These are phyloP conservation scores for Fragaria ananassa DNA, from an alignment of 306 rosid genomes.

Conservation along the genomic window DNA sequence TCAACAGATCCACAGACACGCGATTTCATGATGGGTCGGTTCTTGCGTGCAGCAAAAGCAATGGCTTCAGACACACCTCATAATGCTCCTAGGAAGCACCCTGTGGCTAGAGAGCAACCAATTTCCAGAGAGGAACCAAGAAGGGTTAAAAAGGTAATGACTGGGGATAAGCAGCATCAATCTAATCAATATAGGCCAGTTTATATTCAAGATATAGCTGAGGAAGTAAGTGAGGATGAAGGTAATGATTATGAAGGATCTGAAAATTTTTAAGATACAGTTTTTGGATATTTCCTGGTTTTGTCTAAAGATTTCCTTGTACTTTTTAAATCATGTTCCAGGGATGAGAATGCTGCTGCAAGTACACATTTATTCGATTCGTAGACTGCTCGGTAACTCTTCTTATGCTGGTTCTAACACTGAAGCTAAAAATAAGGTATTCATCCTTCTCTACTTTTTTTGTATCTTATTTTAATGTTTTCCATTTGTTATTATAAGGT, in stretches of 20 bases:
- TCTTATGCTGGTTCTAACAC: constrained; percentile 35
- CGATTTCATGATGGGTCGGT: constrained; percentile 81
- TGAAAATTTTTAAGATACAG: constrained; percentile 29
- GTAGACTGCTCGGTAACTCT: constrained; percentile 37
- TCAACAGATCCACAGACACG: constrained; percentile 50
- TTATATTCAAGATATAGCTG: constrained; percentile 30
- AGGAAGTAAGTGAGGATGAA: constrained; percentile 50
- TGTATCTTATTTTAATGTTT: neutral
- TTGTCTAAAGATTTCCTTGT: constrained; percentile 31
- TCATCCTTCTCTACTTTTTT: constrained; percentile 4
- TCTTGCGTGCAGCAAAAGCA: constrained; percentile 89
- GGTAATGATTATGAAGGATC: constrained; percentile 35
- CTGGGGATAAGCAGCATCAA: constrained; percentile 28
- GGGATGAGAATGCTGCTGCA: constrained; percentile 49
- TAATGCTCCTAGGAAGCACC: constrained; percentile 44
- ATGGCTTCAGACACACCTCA: constrained; percentile 63
- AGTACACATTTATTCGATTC: constrained; percentile 30
- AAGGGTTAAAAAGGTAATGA: constrained; percentile 35
- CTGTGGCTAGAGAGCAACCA: constrained; percentile 41
- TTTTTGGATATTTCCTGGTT: constrained; percentile 58
- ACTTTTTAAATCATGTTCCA: constrained; percentile 51
- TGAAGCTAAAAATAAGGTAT: constrained; percentile 48
- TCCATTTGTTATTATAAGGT: constrained; percentile 17
- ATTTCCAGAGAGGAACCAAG: constrained; percentile 45
- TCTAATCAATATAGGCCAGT: constrained; percentile 33